A percentile compares a stretch with the other conserved stretches of the same genome.
Conservation (phyloP, 805 yeast species). For the Wickerhamomyces rabaulensis region DNA sequence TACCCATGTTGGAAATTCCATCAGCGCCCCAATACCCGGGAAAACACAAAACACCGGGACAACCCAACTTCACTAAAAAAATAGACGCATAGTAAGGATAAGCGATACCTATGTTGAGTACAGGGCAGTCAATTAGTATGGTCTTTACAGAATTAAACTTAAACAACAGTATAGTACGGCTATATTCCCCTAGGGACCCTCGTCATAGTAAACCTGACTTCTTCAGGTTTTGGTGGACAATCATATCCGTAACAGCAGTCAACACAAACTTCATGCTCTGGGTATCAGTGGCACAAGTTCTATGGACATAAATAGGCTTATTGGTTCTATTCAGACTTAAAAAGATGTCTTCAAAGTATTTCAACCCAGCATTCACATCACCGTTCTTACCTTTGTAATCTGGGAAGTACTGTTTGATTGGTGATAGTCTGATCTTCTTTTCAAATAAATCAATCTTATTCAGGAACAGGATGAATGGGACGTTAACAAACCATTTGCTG, state of each 20-base stretch:
- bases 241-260: conserved; percentile 88
- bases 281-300: conserved; percentile 95
- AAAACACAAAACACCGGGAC: no score
- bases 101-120: no score
- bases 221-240: conserved; percentile 76
- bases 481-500: conserved; percentile 76
- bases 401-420: conserved; percentile 71
- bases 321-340: conserved; percentile 55
- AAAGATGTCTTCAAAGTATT: conserved; percentile 67
- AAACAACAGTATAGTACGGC: no score
- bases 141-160: no score
- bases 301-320: conserved; percentile 80
- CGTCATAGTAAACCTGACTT: conserved; percentile 54
- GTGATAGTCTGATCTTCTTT: conserved; percentile 58
- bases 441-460: conserved; percentile 84
- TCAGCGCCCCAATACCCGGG: no score
- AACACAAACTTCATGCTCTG: conserved; percentile 84
- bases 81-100: no score
- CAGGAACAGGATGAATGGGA: conserved; percentile 84
- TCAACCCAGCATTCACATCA: conserved; percentile 60
- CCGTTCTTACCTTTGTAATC: conserved; percentile 64
- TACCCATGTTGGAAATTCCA: no score
- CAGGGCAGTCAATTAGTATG: no score
- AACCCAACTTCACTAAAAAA: no score
- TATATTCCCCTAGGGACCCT: no score